Percentiles rank a stretch among this genome's conserved stretches.
phyloP scores from a whole-genome alignment of 2,329 filamentous ascomycete genomes.

The Botrytis byssoidea region DNA sequence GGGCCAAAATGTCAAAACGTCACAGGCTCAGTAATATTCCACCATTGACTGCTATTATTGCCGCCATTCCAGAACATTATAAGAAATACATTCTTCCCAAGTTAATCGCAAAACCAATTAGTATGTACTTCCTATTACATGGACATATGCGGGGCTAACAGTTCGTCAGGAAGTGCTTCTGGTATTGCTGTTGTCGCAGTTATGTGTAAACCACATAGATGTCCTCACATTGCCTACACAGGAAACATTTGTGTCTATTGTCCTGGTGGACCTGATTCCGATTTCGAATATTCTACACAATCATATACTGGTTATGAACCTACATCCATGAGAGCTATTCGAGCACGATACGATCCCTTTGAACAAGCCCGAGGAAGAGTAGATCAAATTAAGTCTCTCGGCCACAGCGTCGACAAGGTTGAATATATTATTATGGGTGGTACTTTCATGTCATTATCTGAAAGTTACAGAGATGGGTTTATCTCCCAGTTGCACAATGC shows the following conservation, averaged over 20 bases:
- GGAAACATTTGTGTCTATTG: slow-evolving; percentile 99
- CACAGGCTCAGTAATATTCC: slow-evolving; percentile 85
- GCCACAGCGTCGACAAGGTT: slow-evolving; percentile 97
- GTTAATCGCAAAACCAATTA: slow-evolving; percentile 93
- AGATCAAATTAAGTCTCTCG: slow-evolving; percentile 92
- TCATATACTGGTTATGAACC: slow-evolving; percentile 99
- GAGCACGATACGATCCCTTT: slow-evolving; percentile 94
- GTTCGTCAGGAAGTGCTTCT: slow-evolving; percentile 73
- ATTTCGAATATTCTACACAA: slow-evolving; percentile 98
- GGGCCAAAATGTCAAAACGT: slow-evolving; percentile 87
- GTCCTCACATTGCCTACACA: slow-evolving; percentile 96
- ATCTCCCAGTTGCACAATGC: slow-evolving; percentile 97
- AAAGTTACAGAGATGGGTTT: slow-evolving; percentile 87
- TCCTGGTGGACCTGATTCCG: slow-evolving; percentile 93
- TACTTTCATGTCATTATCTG: slow-evolving; percentile 95
- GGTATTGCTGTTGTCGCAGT: slow-evolving; percentile 98
- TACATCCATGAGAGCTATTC: slow-evolving; percentile 96
- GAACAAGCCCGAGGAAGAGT: slow-evolving; percentile 95
- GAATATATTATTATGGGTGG: slow-evolving; percentile 99
- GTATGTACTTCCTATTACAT: slow-evolving; percentile 48
- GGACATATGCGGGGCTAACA: slow-evolving; percentile 22
- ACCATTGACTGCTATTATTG: slow-evolving; percentile 93
- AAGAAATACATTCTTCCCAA: slow-evolving; percentile 99
- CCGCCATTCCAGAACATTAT: slow-evolving; percentile 97
- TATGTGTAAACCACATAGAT: slow-evolving; percentile 99